Base-by-base conservation (phyloP, 805 yeast species). In the Soucietia sequanensis region DNA sequence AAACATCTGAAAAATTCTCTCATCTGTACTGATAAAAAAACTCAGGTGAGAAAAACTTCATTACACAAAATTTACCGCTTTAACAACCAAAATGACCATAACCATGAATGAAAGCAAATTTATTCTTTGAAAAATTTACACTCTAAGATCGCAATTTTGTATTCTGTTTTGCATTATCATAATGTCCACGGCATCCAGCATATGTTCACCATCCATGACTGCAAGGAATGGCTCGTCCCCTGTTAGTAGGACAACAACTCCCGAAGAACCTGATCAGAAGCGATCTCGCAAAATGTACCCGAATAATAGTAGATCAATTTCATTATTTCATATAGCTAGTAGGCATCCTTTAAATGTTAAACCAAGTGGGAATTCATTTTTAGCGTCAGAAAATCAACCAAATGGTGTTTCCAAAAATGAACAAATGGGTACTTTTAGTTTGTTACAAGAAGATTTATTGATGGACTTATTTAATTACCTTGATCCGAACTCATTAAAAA, bases 261-360 rank as follows among this genome's bases (percentile, higher is more conserved):
- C 12, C 16, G 33, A 21, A n/a, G 18, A 30, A 5, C 20, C 27
- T 13, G 33, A 12, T 16, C 15, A 17, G 21, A 39, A 25, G 21
- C 30, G 34, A 38, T 27, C 30, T 9, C 24, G 43, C 39, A 17
- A 46, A 46, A 3, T 29, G 50, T 29, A 25, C 5, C 23, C 31
- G 14, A 29, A 29, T n/a, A 29, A 19, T 13, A 29, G 19, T n/a
- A n/a, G 35, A 11, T 13, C 27, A 15, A 46, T 59, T 8, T 46
- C 54, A 5, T 36, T 55, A 5, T 42, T 37, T 10, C 42, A 67
- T 2, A 45, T 59, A 2, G 54, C 68, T 7, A 56, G 68, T 14
- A 64, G 67, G 34, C 95, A 86, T 50, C 95, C 95, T 1, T 58
- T 85, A 20, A 82, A 83, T 33, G 80, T 86, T 11, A 76, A 73